A percentile compares a stretch with the other conserved stretches of the same genome.
These are phyloP conservation scores for Geotrichum carabidarum DNA, from an alignment of 1,139 yeast genomes.

Conservation along the genomic window DNA sequence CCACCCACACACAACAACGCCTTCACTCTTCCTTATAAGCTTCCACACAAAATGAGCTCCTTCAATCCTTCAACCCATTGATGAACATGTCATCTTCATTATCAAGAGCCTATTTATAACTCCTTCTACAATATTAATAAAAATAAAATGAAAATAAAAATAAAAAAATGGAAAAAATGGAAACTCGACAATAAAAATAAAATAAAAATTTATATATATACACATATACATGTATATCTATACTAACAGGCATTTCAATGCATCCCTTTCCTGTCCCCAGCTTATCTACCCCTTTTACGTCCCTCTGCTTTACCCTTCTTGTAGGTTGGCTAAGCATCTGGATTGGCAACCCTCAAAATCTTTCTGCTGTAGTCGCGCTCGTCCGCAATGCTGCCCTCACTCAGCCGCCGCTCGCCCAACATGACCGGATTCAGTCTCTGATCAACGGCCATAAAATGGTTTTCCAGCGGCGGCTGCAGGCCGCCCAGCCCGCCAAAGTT, in stretches of 20 bases:
- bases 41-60: no score
- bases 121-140: no score
- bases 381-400: slow-evolving; percentile 73
- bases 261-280: neutral
- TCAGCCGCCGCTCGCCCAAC: slow-evolving; percentile 67
- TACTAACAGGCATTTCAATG: neutral
- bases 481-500: slow-evolving; percentile 9
- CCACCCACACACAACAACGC: no score
- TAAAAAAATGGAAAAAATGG: no score
- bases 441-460: slow-evolving; percentile 55
- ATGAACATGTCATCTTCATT: no score
- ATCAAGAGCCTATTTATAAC: no score
- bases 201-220: no score
- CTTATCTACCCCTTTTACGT: neutral
- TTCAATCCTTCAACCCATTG: no score
- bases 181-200: neutral
- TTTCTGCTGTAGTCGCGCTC: slow-evolving; percentile 72
- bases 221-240: neutral
- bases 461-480: slow-evolving; percentile 36
- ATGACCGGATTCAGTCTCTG: slow-evolving; percentile 63
- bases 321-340: slow-evolving; percentile 50
- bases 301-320: neutral
- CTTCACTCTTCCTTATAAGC: no score
- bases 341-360: slow-evolving; percentile 64
- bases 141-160: no score